These are phyloP conservation scores for Fragaria vesca DNA, from an alignment of 306 rosid species.

Conservation along the genomic window DNA sequence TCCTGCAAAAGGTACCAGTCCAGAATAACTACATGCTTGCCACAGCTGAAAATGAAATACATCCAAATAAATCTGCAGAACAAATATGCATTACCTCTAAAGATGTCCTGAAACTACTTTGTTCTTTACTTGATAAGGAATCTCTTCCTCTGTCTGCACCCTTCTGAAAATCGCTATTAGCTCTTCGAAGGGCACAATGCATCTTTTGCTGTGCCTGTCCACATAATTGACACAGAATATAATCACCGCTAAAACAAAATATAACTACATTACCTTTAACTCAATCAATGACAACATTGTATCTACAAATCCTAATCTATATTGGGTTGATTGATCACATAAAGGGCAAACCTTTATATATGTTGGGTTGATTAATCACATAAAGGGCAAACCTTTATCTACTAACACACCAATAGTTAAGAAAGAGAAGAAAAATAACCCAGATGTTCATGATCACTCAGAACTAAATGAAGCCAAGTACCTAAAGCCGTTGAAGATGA, in stretches of 20 bases:
- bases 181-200: constrained; percentile 53
- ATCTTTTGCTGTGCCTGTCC: constrained; percentile 59
- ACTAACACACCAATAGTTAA: not conserved
- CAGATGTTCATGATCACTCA: not conserved
- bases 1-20: constrained; percentile 47
- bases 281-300: not conserved
- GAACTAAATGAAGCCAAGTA: not conserved
- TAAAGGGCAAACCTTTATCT: not conserved
- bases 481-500: constrained; percentile 16
- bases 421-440: not conserved
- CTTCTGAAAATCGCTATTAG: constrained; percentile 41
- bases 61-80: constrained; percentile 20
- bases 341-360: not conserved
- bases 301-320: not conserved
- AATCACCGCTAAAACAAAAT: not conserved
- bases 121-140: constrained; percentile 35
- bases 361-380: not conserved
- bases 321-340: not conserved
- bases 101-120: constrained; percentile 25
- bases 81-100: constrained; percentile 37
- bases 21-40: not conserved
- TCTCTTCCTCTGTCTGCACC: constrained; percentile 44
- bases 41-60: constrained; percentile 8
- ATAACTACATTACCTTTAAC: not conserved
- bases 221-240: constrained; percentile 17